A percentile compares a stretch with the other conserved stretches of the same genome.
phyloP scores from a whole-genome alignment of 2,329 filamentous ascomycete genomes.

The Alternaria atra region DNA sequence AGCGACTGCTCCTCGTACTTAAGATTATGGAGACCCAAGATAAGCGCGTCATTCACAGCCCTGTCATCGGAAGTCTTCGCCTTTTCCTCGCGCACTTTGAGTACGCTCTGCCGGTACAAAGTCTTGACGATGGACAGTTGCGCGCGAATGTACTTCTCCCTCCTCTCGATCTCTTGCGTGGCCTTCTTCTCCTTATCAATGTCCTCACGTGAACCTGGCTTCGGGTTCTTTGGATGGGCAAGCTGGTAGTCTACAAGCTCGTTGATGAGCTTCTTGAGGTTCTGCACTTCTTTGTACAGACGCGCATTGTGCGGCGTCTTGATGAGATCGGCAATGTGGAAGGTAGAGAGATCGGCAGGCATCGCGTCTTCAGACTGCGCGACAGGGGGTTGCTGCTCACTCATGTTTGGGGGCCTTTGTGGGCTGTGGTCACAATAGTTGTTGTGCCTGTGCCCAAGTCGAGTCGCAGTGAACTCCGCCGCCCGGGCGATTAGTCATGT shows the following conservation, averaged over 20 bases:
- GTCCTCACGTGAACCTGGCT: slow-evolving; percentile 30
- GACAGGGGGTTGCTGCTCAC: slow-evolving; percentile 8
- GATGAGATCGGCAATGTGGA: slow-evolving; percentile 38
- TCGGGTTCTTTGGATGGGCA: slow-evolving; percentile 34
- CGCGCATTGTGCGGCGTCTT: slow-evolving; percentile 42
- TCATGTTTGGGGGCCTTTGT: slow-evolving; percentile 11
- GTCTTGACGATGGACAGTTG: slow-evolving; percentile 69
- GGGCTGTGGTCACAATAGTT: background rate
- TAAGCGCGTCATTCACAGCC: slow-evolving; percentile 89
- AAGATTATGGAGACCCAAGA: slow-evolving; percentile 92
- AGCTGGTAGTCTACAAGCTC: slow-evolving; percentile 45
- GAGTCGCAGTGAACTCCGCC: background rate
- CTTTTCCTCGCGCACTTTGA: slow-evolving; percentile 86
- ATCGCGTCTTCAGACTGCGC: slow-evolving; percentile 12
- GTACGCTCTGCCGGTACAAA: slow-evolving; percentile 81
- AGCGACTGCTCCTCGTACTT: slow-evolving; percentile 96
- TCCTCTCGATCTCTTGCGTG: slow-evolving; percentile 36
- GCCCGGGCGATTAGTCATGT: background rate
- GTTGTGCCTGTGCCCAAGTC: background rate
- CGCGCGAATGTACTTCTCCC: slow-evolving; percentile 79
- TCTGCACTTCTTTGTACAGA: slow-evolving; percentile 43
- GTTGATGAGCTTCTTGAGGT: slow-evolving; percentile 42
- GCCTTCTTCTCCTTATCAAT: slow-evolving; percentile 37
- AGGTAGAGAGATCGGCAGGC: slow-evolving; percentile 27
- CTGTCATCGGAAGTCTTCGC: slow-evolving; percentile 83